Base-by-base conservation (phyloP, 495 filamentous ascomycete species). In the Echria macrotheca region DNA sequence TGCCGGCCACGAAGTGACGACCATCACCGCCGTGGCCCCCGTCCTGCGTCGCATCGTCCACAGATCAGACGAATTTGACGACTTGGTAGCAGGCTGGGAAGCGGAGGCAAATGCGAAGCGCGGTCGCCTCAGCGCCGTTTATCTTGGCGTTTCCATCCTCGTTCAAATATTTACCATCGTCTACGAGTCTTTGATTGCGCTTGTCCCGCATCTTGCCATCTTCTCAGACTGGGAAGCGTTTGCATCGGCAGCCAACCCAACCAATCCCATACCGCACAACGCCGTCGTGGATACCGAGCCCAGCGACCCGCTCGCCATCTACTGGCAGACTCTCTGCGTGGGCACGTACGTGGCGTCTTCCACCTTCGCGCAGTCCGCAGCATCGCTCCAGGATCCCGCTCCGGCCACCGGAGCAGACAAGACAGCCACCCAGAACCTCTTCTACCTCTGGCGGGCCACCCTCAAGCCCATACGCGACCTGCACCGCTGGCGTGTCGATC, bases 261-360 rank as follows among this genome's bases (percentile, higher is more conserved):
- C 43, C 17, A 22, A 46, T 14, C 43, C 29, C 17, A 14, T 6
- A n/a, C 43, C 41, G 14, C 10, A 10, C 10, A 7, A 6, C 23
- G 7, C 17, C 26, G 24, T 29, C 17, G 43, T 17, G 10, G 44
- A 23, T 31, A 25, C 17, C 15, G 44, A 24, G 18, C 18, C 14
- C 15, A 21, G 6, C 12, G 44, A 47, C 17, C 32, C 18, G 29
- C 32, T 37, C 12, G 29, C 44, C 11, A 15, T 26, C 32, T 47
- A 47, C 32, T 47, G 44, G 44, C 44, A 38, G 32, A 47, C 44
- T 2, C 18, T 47, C 19, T 47, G 44, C 44, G 21, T 15, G 4
- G 44, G 44, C 3, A 47, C 44, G 15, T 23, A 23, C 4, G 17
- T 25, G 8, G 6, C 14, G 28, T 25, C 11, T 10, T 17, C 17